These are phyloP conservation scores for Amauroascus niger DNA, from an alignment of 2,329 filamentous ascomycete genomes.

Conservation along the genomic window DNA sequence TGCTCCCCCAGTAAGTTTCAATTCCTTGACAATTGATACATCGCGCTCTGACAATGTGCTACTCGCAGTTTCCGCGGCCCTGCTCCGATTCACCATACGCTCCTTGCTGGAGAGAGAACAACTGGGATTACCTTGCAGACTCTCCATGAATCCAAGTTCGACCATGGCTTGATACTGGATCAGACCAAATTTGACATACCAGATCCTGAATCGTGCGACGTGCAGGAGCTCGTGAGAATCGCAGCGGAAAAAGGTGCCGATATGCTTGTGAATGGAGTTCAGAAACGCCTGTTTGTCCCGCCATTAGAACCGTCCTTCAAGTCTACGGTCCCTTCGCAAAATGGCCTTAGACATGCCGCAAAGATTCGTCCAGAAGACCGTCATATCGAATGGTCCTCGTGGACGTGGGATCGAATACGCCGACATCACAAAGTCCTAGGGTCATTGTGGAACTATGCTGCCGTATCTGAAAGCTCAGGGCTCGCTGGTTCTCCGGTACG, in stretches of 20 bases:
- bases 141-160: constrained; percentile 64
- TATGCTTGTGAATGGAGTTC: constrained; percentile 60
- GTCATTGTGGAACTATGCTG: constrained; percentile 51
- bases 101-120: constrained; percentile 51
- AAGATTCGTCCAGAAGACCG: constrained; percentile 61
- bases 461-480: constrained; percentile 18
- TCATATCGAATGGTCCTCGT: constrained; percentile 51
- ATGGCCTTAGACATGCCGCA: constrained; percentile 48
- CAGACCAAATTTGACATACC: constrained; percentile 47
- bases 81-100: constrained; percentile 76
- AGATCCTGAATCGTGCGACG: constrained; percentile 45
- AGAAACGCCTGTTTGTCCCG: constrained; percentile 53
- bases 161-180: constrained; percentile 64
- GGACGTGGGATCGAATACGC: constrained; percentile 47
- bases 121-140: constrained; percentile 84
- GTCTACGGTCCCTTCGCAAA: constrained; percentile 24
- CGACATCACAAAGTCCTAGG: constrained; percentile 53
- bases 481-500: constrained; percentile 4
- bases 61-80: constrained; percentile 62
- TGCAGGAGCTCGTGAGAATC: constrained; percentile 41
- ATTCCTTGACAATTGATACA: background rate
- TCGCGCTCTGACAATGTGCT: constrained; percentile 10
- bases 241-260: constrained; percentile 57
- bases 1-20: constrained; percentile 64
- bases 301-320: constrained; percentile 41